Percentiles rank a stretch among this genome's conserved stretches.
phyloP scores from a whole-genome alignment of 140 eudicot species.

The Cichorium intybus region DNA sequence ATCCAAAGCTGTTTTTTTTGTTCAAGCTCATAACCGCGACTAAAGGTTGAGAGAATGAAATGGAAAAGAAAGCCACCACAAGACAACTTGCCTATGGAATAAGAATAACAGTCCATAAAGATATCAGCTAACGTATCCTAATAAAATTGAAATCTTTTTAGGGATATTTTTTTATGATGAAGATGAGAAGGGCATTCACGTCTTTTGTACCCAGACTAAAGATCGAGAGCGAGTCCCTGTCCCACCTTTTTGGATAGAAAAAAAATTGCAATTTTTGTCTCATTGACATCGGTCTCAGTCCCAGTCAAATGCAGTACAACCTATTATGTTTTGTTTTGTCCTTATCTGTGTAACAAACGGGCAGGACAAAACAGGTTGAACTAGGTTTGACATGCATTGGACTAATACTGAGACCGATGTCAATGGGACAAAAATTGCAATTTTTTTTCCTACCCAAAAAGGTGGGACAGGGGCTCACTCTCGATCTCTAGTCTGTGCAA shows the following conservation, averaged over 20 bases:
- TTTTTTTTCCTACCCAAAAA: not conserved
- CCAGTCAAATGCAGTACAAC: not conserved
- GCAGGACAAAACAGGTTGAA: not conserved
- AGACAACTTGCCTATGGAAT: conserved; percentile 55
- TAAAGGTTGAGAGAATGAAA: conserved; percentile 83
- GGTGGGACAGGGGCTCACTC: not conserved
- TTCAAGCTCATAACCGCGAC: conserved; percentile 72
- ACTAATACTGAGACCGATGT: not conserved
- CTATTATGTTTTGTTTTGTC: not conserved
- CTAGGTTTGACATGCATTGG: not conserved
- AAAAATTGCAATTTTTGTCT: too few relatives aligned
- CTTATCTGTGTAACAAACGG: not conserved
- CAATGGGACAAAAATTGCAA: not conserved
- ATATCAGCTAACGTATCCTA: conserved; percentile 11
- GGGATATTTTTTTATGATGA: not conserved
- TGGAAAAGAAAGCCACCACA: conserved; percentile 80
- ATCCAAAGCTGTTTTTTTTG: conserved; percentile 44
- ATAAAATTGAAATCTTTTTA: conserved; percentile 1
- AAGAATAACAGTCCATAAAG: conserved; percentile 3
- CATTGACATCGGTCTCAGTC: not conserved
- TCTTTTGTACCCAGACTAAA: not conserved
- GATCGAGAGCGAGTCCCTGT: not conserved
- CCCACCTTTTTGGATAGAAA: not conserved
- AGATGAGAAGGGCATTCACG: not conserved
- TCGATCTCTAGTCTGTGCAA: not conserved